Conservation (phyloP, 1,284 basidiomycete genomes). For the Peniophora sp. region DNA sequence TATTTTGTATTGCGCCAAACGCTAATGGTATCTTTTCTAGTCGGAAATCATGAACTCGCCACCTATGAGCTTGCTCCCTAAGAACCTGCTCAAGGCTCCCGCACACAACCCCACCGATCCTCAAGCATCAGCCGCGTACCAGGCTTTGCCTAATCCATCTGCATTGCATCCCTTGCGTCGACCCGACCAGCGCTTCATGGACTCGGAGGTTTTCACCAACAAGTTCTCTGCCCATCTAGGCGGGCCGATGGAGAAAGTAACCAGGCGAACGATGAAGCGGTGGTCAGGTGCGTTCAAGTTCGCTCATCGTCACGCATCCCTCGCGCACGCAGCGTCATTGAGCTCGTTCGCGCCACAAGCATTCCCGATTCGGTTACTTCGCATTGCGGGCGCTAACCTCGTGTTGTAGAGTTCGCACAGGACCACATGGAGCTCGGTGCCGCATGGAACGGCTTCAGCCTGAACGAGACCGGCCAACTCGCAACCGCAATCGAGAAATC, state of each 20-base stretch:
- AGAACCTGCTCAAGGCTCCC: slow-evolving; percentile 93
- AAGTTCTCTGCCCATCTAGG: slow-evolving; percentile 92
- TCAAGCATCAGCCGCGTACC: slow-evolving; percentile 68
- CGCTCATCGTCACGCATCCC: too few relatives aligned
- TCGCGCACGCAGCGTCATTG: too few relatives aligned
- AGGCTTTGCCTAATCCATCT: slow-evolving; percentile 83
- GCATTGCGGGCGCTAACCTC: slow-evolving; percentile 3
- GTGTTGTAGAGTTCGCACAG: slow-evolving; percentile 63
- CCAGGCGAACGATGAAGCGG: slow-evolving; percentile 83
- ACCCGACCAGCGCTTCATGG: slow-evolving; percentile 91
- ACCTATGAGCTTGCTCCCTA: slow-evolving; percentile 84
- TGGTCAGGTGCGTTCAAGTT: slow-evolving; percentile 68
- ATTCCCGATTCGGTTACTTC: background rate
- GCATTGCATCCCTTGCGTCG: slow-evolving; percentile 78
- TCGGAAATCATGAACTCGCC: slow-evolving; percentile 87
- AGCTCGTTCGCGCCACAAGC: too few relatives aligned
- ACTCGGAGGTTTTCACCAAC: slow-evolving; percentile 94
- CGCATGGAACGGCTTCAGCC: slow-evolving; percentile 90
- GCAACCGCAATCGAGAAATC: slow-evolving; percentile 83
- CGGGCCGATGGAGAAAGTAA: slow-evolving; percentile 94
- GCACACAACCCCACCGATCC: slow-evolving; percentile 90
- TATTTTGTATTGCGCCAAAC: slow-evolving; percentile 18
- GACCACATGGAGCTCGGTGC: slow-evolving; percentile 96
- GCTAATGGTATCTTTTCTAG: slow-evolving; percentile 1
- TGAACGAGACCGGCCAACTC: slow-evolving; percentile 73